phyloP scores from a whole-genome alignment of 2,329 filamentous ascomycete genomes.

The Lachnellula subtilissima region DNA sequence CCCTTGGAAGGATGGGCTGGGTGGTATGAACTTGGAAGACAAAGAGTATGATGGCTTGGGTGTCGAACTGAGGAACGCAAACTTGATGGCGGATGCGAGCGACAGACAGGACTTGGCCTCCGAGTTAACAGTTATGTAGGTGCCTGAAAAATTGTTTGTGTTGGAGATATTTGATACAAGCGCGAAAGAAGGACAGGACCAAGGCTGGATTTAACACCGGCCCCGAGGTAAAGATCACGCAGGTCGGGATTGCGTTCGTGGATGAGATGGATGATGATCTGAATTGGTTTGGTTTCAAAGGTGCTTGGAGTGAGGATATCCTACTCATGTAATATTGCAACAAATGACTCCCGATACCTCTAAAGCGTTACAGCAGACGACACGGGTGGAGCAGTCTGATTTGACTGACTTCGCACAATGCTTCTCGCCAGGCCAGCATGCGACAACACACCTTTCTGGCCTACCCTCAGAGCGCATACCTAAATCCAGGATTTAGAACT shows the following conservation, averaged over 20 bases:
- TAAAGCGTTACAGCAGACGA: not conserved
- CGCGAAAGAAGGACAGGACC: not conserved
- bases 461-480: slow-evolving; percentile 8
- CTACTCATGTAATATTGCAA: not conserved
- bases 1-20: slow-evolving; percentile 5
- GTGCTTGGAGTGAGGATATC: not conserved
- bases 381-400: no score
- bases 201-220: slow-evolving; percentile 12
- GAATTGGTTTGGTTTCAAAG: slow-evolving; percentile 4
- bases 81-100: slow-evolving; percentile 9
- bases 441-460: not conserved
- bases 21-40: slow-evolving; percentile 5
- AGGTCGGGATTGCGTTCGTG: slow-evolving; percentile 8
- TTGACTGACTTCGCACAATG: not conserved
- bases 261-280: slow-evolving; percentile 8
- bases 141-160: slow-evolving; percentile 15
- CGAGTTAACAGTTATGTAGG: slow-evolving; percentile 10
- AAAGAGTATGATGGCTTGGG: slow-evolving; percentile 10
- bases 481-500: slow-evolving; percentile 12
- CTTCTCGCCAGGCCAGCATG: not conserved
- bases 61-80: slow-evolving; percentile 10
- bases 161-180: slow-evolving; percentile 3
- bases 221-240: slow-evolving; percentile 3
- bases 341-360: not conserved
- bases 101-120: slow-evolving; percentile 12